Evolutionary conservation across 2,329 filamentous ascomycete species (phyloP), one percentile per base, ranked within the genome.

Genomic region (Botrytis porri): DNA sequence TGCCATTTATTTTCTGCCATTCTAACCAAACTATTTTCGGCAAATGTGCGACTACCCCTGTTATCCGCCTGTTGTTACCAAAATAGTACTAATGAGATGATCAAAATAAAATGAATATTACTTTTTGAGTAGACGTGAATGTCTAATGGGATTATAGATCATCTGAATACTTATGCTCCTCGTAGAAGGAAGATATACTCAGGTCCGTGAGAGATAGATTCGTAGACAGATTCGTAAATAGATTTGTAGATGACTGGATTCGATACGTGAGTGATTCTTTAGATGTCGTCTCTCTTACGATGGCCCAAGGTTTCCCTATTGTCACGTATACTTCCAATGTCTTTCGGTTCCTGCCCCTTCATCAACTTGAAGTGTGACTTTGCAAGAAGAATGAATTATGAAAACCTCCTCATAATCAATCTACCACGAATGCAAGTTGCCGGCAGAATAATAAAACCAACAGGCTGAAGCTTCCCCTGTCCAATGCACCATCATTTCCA

Each of bases 1-100:
- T 54, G 65, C 65, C 35, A 54, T 48, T 57, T 54, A 22, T 67
- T 66, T 67, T 67, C 65, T 67, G 65, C 65, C 65, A 67, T 18
- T 45, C n/a, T 10, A 18, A 9, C 45, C 61, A 71, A 71, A 32
- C 69, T 65, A 54, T 57, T 71, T 41, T 65, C 14, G 48, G 60
- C 25, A 57, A 66, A 20, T n/a, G 8, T 43, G 65, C n/a, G 37
- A 25, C 14, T 65, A 12, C 22, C n/a, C 60, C 60, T 32, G 64
- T 35, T 41, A 41, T 20, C 48, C 65, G 35, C 35, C 48, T 57
- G 35, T 22, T 67, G 35, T 67, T 67, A 67, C 65, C 48, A 67
- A 67, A 39, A 41, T 54, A 67, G 64, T 67, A 67, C 48, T 37
- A 67, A 39, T 14, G 32, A 51, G 48, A 51, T n/a, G 37, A 66